Evolutionary conservation across 441 rosid species (phyloP), one percentile per base, ranked within the genome.

Genomic region (Rhodomyrtus psidioides): DNA sequence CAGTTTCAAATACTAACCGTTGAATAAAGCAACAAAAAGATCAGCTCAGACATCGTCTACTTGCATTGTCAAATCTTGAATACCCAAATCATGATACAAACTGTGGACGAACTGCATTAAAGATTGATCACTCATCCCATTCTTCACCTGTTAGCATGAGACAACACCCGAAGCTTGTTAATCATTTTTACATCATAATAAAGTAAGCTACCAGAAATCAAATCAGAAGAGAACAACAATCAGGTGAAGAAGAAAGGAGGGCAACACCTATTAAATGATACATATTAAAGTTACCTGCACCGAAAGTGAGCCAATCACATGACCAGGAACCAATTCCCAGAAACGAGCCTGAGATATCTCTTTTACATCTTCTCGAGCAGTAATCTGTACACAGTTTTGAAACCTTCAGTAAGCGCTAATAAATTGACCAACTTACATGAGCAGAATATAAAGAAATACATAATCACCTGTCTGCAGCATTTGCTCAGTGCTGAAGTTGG

Each of bases 241-340:
- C 16, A 55, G 23, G 62, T 62, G 19, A 27, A 55, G 49, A 55
- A 19, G 55, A 19, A 44, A 9, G 30, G 7, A 21, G 53, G 7
- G 53, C 49, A 57, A 12, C 26, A 16, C 79, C 79, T 54, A 55
- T 13, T n/a, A 44, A 82, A 81, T 55, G 39, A 26, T 54, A 85
- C 46, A 54, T 34, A 46, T 34, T 7, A 23, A 7, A 49, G 34
- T 53, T 91, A 95, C 98, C 98, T 91, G 94, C 79, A 96, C 90
- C 65, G 94, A 91, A 84, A 97, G 90, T 55, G 98, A 95, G 83
- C 99, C 98, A 84, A 95, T 94, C 82, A 90, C 93, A 89, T 95
- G 98, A 76, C 98, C 98, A 46, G 98, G 99, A 62, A 96, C 96
- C 87, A 94, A 89, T 91, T 96, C 99, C 98, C 99, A 97, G 85